These are phyloP conservation scores for Colletotrichum tanaceti DNA, from an alignment of 2,329 filamentous ascomycete genomes.

Conservation along the genomic window DNA sequence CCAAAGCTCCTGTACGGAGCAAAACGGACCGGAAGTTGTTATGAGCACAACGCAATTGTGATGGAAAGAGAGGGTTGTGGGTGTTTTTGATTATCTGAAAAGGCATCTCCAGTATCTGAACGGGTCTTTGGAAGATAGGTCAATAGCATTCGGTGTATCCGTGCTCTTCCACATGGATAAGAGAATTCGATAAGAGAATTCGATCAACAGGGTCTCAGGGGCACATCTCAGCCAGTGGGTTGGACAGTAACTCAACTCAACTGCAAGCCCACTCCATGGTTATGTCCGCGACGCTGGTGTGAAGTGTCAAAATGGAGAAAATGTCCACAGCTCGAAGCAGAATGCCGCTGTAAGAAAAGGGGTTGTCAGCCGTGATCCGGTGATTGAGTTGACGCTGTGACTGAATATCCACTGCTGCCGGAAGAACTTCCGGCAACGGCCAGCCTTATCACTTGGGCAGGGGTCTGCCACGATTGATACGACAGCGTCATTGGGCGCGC, in stretches of 20 bases:
- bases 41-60: background rate
- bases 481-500: constrained; percentile 28
- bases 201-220: background rate
- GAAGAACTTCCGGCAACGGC: constrained; percentile 1
- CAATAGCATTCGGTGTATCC: background rate
- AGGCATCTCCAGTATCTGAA: background rate
- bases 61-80: too few species aligned
- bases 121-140: background rate
- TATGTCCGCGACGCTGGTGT: background rate
- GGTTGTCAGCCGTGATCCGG: background rate
- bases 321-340: background rate
- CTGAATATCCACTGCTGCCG: background rate
- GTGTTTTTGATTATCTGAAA: too few species aligned
- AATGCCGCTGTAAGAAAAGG: background rate
- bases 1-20: background rate
- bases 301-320: background rate
- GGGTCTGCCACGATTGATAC: constrained; percentile 14
- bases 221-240: background rate
- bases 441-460: constrained; percentile 30
- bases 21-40: background rate
- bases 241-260: too few species aligned
- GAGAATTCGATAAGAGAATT: background rate
- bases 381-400: background rate
- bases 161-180: background rate
- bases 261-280: too few species aligned